These are phyloP conservation scores for Gynandropsis gynandra DNA, from an alignment of 345 rosid genomes.

Conservation along the genomic window DNA sequence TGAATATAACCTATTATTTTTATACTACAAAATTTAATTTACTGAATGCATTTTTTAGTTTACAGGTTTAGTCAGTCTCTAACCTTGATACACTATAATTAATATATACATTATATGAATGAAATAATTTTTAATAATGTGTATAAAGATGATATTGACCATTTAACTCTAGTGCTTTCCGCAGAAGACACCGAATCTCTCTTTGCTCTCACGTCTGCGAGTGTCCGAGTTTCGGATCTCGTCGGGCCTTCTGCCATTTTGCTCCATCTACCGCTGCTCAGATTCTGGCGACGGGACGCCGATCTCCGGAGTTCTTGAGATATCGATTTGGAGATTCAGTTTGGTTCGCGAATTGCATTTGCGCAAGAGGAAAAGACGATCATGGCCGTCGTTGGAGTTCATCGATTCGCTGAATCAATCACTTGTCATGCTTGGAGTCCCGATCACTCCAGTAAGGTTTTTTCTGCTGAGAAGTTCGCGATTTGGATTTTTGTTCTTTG, in stretches of 20 bases:
- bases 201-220: constrained; percentile 26
- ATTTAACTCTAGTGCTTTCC: constrained; percentile 4
- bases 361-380: constrained; percentile 8
- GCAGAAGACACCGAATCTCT: constrained; percentile 18
- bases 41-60: too few species aligned
- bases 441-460: constrained; percentile 59
- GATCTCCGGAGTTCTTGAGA: not conserved
- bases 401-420: constrained; percentile 80
- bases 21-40: too few species aligned
- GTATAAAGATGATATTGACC: constrained; percentile 20
- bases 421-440: constrained; percentile 99
- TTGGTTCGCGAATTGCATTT: constrained; percentile 16
- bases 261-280: constrained; percentile 2
- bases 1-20: too few species aligned
- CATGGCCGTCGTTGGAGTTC: constrained; percentile 71
- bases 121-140: too few species aligned
- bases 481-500: not conserved
- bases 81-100: too few species aligned
- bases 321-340: constrained; percentile 8
- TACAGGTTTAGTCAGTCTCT: too few species aligned
- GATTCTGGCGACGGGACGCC: not conserved
- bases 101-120: too few species aligned
- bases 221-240: constrained; percentile 25
- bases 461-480: not conserved
- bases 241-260: constrained; percentile 17